A percentile compares a stretch with the other conserved stretches of the same genome.
phyloP scores from a whole-genome alignment of 768 basidiomycete species.

The Asterophora parasitica region DNA sequence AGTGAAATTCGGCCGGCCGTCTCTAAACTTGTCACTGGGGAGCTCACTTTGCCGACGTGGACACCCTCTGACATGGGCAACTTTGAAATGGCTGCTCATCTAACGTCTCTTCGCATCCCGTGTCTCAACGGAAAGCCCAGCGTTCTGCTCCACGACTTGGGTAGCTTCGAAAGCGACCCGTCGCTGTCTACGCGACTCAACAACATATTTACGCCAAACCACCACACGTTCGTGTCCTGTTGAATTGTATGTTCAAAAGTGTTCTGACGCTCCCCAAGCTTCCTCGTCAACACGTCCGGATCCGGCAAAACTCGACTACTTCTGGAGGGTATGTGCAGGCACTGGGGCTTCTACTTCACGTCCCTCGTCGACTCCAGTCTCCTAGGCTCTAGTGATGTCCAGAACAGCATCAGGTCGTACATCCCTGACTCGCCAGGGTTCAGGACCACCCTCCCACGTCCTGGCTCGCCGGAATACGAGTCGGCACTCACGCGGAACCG shows the following conservation, averaged over 20 bases:
- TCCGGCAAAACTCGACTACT: conserved; percentile 43
- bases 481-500: conserved; percentile 29
- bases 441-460: conserved; percentile 25
- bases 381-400: conserved; percentile 40
- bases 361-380: conserved; percentile 38
- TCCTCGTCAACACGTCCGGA: conserved; percentile 44
- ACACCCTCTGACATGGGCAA: conserved; percentile 19
- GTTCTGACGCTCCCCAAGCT: conserved; percentile 20
- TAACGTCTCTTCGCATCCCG: conserved; percentile 29
- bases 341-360: conserved; percentile 47
- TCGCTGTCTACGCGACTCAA: conserved; percentile 27
- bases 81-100: conserved; percentile 21
- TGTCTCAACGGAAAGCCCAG: conserved; percentile 34
- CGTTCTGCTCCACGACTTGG: conserved; percentile 37
- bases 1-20: conserved; percentile 28
- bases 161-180: conserved; percentile 30
- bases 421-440: conserved; percentile 33
- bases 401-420: conserved; percentile 34
- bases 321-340: conserved; percentile 38
- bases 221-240: conserved; percentile 32
- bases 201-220: conserved; percentile 41
- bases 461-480: conserved; percentile 28
- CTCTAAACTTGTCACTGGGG: conserved; percentile 27
- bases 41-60: conserved; percentile 31
- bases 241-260: background rate